Evolutionary conservation across 805 yeast genomes (phyloP), one percentile per base, ranked within the genome.

Genomic region (Blastobotrys robertii): DNA sequence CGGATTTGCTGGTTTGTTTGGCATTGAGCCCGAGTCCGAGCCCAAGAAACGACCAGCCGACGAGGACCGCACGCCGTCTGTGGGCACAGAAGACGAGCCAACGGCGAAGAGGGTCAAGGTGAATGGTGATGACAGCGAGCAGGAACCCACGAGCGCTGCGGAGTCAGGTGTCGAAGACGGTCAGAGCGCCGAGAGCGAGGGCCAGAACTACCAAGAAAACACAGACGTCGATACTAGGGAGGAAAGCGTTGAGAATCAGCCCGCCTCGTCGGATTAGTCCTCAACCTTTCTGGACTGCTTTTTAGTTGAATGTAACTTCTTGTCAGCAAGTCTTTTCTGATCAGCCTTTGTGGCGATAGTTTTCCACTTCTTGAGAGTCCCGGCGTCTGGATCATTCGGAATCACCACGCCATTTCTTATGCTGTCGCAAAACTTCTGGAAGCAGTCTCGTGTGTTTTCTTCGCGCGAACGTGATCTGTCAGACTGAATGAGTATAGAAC

Each of bases 381-480:
- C 72, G 19, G 62, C 68, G 14, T 69, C 65, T 1, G 68, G 60
- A 40, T 76, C 83, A 1, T 60, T 63, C 0, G 72, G 73, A 46
- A 79, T 70, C 45, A 59, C 61, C 1, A 74, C 74, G 1, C 59
- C 58, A 1, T 58, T 57, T 46, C 68, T 72, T 44, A 84, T 68
- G 43, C 76, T 81, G 1, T 60, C 51, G 3, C 74, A 62, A 9
- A 84, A 66, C 56, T 81, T 81, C n/a, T 62, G 60, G 45, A 75
- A 73, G 50, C 94, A 84, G 19, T 70, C 68, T 3, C 67, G 68
- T 6, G 72, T 57, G 53, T 84, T 84, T 8, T 60, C 62, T 10
- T 74, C 77, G 49, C 85, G 66, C 12, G 76, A 74, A 28, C 95
- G 61, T 4, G 73, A 63, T 7, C 62, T 54, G 45, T 83, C 88